phyloP scores from a whole-genome alignment of 1,284 basidiomycete species.

The Malassezia sp. region DNA sequence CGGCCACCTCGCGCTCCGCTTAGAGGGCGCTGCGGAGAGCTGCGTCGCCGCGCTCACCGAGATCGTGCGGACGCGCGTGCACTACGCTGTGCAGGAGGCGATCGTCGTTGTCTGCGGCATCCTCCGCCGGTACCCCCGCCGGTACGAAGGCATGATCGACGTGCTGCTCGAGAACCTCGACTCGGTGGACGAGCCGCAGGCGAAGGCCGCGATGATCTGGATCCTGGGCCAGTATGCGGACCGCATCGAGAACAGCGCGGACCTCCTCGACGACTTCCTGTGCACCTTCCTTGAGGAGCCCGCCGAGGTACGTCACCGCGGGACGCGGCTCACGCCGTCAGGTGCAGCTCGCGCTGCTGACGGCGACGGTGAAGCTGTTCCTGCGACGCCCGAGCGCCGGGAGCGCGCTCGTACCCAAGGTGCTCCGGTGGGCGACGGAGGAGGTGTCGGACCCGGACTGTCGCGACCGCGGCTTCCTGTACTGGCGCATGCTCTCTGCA shows the following conservation, averaged over 20 bases:
- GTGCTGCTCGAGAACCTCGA: constrained; percentile 85
- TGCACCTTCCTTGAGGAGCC: constrained; percentile 86
- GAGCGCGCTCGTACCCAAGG: constrained; percentile 83
- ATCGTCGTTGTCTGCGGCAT: constrained; percentile 96
- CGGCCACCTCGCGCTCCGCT: constrained; percentile 92
- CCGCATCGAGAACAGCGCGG: constrained; percentile 88
- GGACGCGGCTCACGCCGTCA: too few species aligned
- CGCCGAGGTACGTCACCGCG: too few species aligned
- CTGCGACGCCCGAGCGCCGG: constrained; percentile 82
- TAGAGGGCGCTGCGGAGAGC: constrained; percentile 71
- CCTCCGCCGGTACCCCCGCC: constrained; percentile 90
- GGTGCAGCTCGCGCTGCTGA: constrained; percentile 88
- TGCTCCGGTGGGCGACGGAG: constrained; percentile 93
- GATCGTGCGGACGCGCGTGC: constrained; percentile 83
- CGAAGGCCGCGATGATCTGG: constrained; percentile 92
- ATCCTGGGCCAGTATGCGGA: constrained; percentile 95
- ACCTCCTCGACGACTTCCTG: constrained; percentile 80
- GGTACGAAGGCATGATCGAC: constrained; percentile 88
- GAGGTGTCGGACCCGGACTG: constrained; percentile 94
- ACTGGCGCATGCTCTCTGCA: constrained; percentile 91
- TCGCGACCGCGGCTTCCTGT: constrained; percentile 95
- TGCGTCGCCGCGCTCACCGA: constrained; percentile 79
- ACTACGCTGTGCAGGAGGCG: constrained; percentile 94
- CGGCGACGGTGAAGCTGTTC: constrained; percentile 92
- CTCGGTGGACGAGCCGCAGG: constrained; percentile 82